A percentile compares a stretch with the other conserved stretches of the same genome.
Evolutionary conservation across 441 rosid genomes (phyloP).

Genomic region (Bocquillonia castaneifolia): DNA sequence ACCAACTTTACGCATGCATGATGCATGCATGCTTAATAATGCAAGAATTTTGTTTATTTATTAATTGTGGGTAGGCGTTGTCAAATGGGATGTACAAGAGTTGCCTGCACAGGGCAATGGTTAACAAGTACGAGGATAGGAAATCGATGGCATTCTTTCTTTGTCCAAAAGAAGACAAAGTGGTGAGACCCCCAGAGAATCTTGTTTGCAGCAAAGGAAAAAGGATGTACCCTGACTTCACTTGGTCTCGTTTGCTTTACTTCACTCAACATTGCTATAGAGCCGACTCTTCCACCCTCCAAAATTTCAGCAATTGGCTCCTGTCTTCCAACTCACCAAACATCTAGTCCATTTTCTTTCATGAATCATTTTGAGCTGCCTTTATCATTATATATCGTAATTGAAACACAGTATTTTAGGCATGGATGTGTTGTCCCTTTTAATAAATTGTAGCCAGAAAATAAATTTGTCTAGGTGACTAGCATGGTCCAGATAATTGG

Average conservation of each 20-base stretch:
- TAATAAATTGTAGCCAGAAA: neutral
- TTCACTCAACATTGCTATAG: conserved; percentile 47
- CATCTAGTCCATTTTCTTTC: neutral
- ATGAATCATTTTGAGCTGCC: neutral
- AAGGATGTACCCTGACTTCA: conserved; percentile 49
- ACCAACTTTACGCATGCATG: neutral
- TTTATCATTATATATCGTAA: too few species aligned
- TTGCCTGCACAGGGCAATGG: conserved; percentile 47
- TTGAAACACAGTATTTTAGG: too few species aligned
- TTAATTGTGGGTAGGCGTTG: conserved; percentile 42
- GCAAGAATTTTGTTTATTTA: too few species aligned
- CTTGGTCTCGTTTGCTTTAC: conserved; percentile 45
- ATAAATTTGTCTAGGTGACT: neutral
- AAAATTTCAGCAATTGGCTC: conserved; percentile 39
- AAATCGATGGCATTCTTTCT: conserved; percentile 48
- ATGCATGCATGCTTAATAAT: neutral
- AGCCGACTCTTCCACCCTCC: conserved; percentile 42
- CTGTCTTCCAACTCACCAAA: conserved; percentile 11
- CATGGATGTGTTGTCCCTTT: neutral
- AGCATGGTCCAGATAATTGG: neutral
- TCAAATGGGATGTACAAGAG: conserved; percentile 52
- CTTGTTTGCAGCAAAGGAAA: conserved; percentile 15
- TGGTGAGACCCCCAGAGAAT: conserved; percentile 37
- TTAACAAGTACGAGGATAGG: conserved; percentile 34
- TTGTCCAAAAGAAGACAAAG: conserved; percentile 43